phyloP scores from a whole-genome alignment of 768 basidiomycete species.

The Tulasnella sp. region DNA sequence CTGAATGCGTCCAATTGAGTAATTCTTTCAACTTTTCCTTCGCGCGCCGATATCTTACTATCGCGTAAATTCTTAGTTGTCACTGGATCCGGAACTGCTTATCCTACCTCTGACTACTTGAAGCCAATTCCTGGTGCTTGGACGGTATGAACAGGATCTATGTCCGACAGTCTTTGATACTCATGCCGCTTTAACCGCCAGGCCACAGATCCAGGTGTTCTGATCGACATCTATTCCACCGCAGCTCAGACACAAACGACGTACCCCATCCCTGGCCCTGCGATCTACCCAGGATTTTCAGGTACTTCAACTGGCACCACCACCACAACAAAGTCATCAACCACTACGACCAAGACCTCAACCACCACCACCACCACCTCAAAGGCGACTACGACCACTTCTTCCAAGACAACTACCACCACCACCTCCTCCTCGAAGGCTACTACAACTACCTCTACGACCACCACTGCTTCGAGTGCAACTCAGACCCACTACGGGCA shows the following conservation, averaged over 20 bases:
- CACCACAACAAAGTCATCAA: not conserved
- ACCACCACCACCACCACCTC: not conserved
- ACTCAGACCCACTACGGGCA: not conserved
- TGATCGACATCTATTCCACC: constrained; percentile 7
- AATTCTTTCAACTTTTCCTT: not conserved
- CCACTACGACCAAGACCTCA: not conserved
- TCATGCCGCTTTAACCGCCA: not conserved
- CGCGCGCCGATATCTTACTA: not conserved
- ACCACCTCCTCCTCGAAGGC: not conserved
- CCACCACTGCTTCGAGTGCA: not conserved
- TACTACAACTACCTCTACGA: not conserved
- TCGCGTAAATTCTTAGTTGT: not conserved
- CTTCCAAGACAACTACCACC: too few species aligned
- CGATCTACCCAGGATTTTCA: not conserved
- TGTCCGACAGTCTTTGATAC: not conserved
- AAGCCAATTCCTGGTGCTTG: constrained; percentile 14
- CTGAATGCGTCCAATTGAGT: constrained; percentile 12
- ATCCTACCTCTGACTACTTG: constrained; percentile 5
- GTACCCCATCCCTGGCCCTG: constrained; percentile 5
- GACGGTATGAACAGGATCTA: not conserved
- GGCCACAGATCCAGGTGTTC: constrained; percentile 9
- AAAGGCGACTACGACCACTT: not conserved
- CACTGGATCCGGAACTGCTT: constrained; percentile 13
- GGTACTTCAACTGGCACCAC: not conserved
- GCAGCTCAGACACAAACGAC: constrained; percentile 7